Base-by-base conservation (phyloP, 192 early-diverging fungal genomes). In the Hyaloraphidium curvatum region DNA sequence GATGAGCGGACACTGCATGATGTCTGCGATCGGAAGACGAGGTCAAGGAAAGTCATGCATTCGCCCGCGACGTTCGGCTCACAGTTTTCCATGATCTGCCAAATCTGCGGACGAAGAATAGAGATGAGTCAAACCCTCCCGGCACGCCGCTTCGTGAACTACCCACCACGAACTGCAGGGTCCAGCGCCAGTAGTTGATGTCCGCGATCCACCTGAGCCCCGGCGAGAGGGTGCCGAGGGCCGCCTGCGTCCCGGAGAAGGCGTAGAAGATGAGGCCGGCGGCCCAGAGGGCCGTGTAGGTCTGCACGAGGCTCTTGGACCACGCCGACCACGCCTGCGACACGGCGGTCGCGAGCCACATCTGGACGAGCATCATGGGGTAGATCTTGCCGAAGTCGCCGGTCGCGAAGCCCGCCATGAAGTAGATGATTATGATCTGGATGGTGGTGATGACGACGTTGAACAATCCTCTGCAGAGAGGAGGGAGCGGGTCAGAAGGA, bases 231-330 rank as follows among this genome's bases (percentile, higher is more conserved):
- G 43, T 48, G 43, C 25, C 25, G 7, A 48, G 23, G 23, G 14
- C 43, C 7, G 43, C 43, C 43, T 48, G 43, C 7, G 43, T 48
- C 14, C 43, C 43, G 25, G 43, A 48, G 43, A 48, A 48, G 23
- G 43, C 43, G 43, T 48, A 48, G 43, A 48, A 48, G 23, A 48
- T 48, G 43, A 48, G 43, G 25, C 43, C 43, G 19, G 4, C 43
- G 19, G 43, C 43, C 43, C 43, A 48, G 17, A 48, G 19, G 11
- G 14, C 43, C 14, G 43, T 48, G 43, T 48, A 48, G 23, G 43
- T 25, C 43, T 48, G 43, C 17, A 48, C 14, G 43, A 48, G 43
- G 43, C 17, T 48, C 43, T 48, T 48, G 11, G 43, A 48, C 43
- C 43, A 48, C 7, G 43, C 43, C 14, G 14, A 21, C 14, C 11